Conservation (phyloP, 1,284 basidiomycete genomes). For the Trametes versicolor region DNA sequence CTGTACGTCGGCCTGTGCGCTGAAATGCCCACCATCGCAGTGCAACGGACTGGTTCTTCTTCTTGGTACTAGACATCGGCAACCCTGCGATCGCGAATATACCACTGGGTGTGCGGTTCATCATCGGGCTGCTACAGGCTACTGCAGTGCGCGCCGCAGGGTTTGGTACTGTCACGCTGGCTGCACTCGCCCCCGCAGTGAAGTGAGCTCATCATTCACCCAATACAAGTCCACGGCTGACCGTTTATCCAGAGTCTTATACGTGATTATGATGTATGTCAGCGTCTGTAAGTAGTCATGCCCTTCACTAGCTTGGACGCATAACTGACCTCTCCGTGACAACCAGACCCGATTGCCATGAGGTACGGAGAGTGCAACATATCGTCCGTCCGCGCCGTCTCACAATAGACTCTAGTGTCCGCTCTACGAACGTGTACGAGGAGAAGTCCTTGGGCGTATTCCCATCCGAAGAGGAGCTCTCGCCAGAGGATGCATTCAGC, state of each 20-base stretch:
- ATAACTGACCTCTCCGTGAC: neutral
- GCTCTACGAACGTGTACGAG: constrained; percentile 98
- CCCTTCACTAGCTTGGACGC: neutral
- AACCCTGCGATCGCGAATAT: constrained; percentile 78
- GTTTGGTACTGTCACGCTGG: constrained; percentile 80
- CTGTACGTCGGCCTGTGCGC: neutral
- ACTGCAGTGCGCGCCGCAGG: constrained; percentile 90
- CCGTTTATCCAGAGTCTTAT: constrained; percentile 55
- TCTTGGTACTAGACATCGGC: constrained; percentile 91
- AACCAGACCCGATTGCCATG: constrained; percentile 49
- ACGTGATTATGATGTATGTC: constrained; percentile 69
- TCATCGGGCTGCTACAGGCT: constrained; percentile 79
- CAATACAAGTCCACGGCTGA: constrained; percentile 12
- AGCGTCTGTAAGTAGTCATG: constrained; percentile 43
- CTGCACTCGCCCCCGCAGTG: constrained; percentile 76
- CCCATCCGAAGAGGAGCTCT: constrained; percentile 53
- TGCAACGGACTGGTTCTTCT: constrained; percentile 82
- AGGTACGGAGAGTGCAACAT: constrained; percentile 33
- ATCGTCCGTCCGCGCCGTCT: neutral
- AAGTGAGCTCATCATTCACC: constrained; percentile 50
- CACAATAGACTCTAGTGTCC: constrained; percentile 62
- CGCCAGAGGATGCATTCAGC: constrained; percentile 58
- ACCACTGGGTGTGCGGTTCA: constrained; percentile 73
- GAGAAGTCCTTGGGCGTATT: constrained; percentile 88
- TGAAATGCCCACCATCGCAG: constrained; percentile 14